Conservation (phyloP, 2,329 filamentous ascomycete genomes). For the Tolypocladium album region DNA sequence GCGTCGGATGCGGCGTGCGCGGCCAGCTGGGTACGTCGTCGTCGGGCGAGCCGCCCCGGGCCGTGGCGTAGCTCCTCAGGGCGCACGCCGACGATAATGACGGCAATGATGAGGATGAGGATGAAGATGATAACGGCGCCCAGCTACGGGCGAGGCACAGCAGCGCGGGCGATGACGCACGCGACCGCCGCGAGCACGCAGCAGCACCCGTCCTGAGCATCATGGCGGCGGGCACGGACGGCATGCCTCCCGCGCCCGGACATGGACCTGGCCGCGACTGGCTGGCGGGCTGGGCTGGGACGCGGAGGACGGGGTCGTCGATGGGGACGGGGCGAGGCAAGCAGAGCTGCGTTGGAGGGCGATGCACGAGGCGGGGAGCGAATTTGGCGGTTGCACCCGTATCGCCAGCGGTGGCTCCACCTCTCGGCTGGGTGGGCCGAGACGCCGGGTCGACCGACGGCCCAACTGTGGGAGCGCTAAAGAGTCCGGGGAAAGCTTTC, state of each 20-base stretch:
- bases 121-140: no score
- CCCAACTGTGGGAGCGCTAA: background rate
- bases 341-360: background rate
- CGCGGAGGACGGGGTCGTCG: background rate
- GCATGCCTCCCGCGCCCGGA: background rate
- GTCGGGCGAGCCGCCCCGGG: background rate
- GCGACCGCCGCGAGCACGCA: background rate
- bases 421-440: background rate
- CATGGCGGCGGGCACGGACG: background rate
- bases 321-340: background rate
- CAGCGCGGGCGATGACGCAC: background rate
- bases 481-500: background rate
- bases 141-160: background rate
- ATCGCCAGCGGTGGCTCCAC: background rate
- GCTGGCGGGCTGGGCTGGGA: background rate
- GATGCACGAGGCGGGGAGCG: background rate
- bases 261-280: background rate
- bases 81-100: background rate
- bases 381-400: background rate
- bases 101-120: background rate
- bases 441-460: background rate
- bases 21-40: conserved; percentile 31
- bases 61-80: background rate
- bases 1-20: conserved; percentile 49
- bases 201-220: background rate